Base-by-base conservation (phyloP, 768 basidiomycete genomes). In the Boletus edulis region DNA sequence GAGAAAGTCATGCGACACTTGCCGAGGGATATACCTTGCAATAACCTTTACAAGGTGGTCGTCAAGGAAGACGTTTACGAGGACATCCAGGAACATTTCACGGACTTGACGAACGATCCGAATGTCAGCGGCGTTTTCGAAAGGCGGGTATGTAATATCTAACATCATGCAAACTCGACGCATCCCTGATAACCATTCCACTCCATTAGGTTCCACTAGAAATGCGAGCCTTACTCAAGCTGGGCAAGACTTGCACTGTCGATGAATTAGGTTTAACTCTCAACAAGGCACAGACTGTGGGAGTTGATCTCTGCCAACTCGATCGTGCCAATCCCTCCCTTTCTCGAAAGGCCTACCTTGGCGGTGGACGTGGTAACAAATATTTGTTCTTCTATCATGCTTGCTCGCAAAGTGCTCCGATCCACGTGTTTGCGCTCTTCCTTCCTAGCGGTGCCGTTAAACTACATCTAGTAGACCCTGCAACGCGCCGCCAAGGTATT, bases 91-190 rank as follows among this genome's bases (percentile, higher is more conserved):
- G 88, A 92, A 52, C 92, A 97, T 67, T 98, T 98, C 66, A 86
- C 93, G 17, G 87, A 94, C 67, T 77, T 98, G 47, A 91, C 84
- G 55, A 97, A 97, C 65, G 91, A 95, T 63, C 91, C 95, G 0
- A 93, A 91, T 65, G 92, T 98, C 10, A 94, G 98, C 62, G 94
- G 93, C 1, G 89, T 97, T 4, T 99, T 87, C 64, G 97, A 99
- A 73, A 78, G 87, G 18, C 94, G 98, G 81, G 92, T 94, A 59
- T 24, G 2, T 29, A 49, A 17, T 24, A 2, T 29, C 48, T 14
- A 15, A 11, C 32, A 9, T 18, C 42, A 7, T 32, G 34, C 14
- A 22, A 42, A 46, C 27, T 2, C 1, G 20, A 20, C 17, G 7
- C 27, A 17, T 52, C 24, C 38, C 29, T 52, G 24, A 52, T 43